Evolutionary conservation across 352 stramenopile genomes (phyloP), one percentile per base, ranked within the genome.

Genomic region (Pythium pyrilobum): DNA sequence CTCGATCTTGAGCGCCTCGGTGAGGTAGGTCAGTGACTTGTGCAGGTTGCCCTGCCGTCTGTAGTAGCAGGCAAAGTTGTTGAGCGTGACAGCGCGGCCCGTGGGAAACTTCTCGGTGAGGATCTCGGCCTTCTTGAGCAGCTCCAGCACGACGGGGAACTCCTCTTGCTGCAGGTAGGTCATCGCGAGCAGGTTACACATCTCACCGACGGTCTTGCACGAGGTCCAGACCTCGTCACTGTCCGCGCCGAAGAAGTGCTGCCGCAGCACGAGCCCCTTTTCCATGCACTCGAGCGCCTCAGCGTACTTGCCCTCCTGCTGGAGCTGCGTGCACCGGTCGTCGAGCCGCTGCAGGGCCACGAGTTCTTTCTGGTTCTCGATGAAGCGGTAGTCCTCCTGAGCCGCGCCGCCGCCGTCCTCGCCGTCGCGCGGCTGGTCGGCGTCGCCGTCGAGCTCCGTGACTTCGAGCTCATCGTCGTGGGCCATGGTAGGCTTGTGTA

Each of bases 131-230:
- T 98, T 97, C 56, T 96, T 96, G 27, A 98, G 74, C 37, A 98
- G 56, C 61, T 98, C 90, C 7, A 97, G 66, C 49, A 92, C 84
- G 41, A 97, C 91, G 13, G 74, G 68, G 49, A 97, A 98, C 46
- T 97, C 84, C 39, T 95, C 92, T 51, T 98, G 89, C 64, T 98
- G 92, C 25, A 98, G 58, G 51, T 96, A 97, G n/a, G 84, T 97
- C 92, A 98, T 98, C 8, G 92, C 90, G 18, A 98, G 72, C 20
- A 97, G 63, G 66, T 98, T 98, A 72, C 89, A 98, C 84, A 97
- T 96, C 59, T 98, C 90, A n/a, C 89, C 90, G 7, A 98, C 84
- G 0, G 87, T 97, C 62, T 91, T 92, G 70, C 92, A 98, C 4
- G 85, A 88, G 5, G 61, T 56, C 74, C 84, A 91, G 2, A 98